Conservation (phyloP, 768 basidiomycete species). For the Boletus subparvulus region DNA sequence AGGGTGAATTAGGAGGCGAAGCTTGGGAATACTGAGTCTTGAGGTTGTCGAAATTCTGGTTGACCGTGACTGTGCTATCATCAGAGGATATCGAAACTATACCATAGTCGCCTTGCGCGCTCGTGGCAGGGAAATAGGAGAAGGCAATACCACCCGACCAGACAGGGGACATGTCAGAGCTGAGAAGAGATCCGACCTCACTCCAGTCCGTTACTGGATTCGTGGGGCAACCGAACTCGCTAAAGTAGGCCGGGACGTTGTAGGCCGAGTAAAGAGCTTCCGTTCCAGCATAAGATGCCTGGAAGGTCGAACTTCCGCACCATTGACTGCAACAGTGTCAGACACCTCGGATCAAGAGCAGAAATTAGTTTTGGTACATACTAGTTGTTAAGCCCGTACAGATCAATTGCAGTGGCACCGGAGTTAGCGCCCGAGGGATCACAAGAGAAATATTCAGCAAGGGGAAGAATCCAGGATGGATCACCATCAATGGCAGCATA, state of each 20-base stretch:
- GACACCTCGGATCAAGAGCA: not conserved
- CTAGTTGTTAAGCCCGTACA: slow-evolving; percentile 90
- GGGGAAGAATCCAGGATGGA: slow-evolving; percentile 54
- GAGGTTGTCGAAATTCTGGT: slow-evolving; percentile 67
- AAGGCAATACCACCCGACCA: slow-evolving; percentile 92
- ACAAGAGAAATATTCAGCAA: slow-evolving; percentile 82
- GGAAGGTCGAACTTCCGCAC: slow-evolving; percentile 70
- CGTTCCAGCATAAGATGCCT: slow-evolving; percentile 53
- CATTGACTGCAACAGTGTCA: slow-evolving; percentile 55
- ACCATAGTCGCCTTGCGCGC: slow-evolving; percentile 74
- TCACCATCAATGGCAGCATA: slow-evolving; percentile 84
- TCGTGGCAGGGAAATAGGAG: slow-evolving; percentile 84
- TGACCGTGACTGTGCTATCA: slow-evolving; percentile 62
- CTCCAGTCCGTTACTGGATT: slow-evolving; percentile 70
- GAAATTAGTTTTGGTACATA: slow-evolving; percentile 36
- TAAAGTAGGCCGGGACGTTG: slow-evolving; percentile 86
- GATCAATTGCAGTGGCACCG: slow-evolving; percentile 66
- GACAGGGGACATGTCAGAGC: slow-evolving; percentile 66
- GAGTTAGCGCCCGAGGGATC: slow-evolving; percentile 54
- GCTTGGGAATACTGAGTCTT: slow-evolving; percentile 57
- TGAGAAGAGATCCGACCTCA: slow-evolving; percentile 72
- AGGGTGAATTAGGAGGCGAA: slow-evolving; percentile 62
- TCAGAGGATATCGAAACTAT: slow-evolving; percentile 77
- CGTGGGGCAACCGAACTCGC: slow-evolving; percentile 79
- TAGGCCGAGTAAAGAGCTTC: slow-evolving; percentile 58